These are phyloP conservation scores for Eimeria acervulina DNA, from an alignment of 169 alveolate genomes.

Conservation along the genomic window DNA sequence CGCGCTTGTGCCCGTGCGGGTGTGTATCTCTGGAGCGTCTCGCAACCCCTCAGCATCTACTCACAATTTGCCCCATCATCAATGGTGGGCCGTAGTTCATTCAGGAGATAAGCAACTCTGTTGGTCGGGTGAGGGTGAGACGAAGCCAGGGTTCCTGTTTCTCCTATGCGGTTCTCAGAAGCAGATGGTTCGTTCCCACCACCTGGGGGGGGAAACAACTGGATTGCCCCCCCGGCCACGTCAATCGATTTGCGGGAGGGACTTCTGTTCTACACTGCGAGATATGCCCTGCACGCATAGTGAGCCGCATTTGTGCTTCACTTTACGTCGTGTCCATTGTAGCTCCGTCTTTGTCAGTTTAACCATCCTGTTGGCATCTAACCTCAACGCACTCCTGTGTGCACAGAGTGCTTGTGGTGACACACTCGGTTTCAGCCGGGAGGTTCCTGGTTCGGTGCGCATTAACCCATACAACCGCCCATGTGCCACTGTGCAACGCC, in stretches of 20 bases:
- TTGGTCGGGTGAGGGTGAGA: background rate
- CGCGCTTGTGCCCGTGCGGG: background rate
- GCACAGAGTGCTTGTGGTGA: background rate
- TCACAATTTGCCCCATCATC: background rate
- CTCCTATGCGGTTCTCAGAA: constrained; percentile 17
- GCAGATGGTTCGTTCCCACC: background rate
- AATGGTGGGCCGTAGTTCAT: background rate
- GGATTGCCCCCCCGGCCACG: background rate
- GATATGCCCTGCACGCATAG: constrained; percentile 31
- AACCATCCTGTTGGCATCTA: background rate
- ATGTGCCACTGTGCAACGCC: background rate
- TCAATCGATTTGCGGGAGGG: background rate
- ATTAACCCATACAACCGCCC: background rate
- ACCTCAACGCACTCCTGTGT: background rate
- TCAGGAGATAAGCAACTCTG: background rate
- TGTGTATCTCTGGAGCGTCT: background rate
- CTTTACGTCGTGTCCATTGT: background rate
- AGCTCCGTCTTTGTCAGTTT: background rate
- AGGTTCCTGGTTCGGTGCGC: background rate
- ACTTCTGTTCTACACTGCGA: constrained; percentile 17
- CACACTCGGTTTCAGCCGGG: background rate
- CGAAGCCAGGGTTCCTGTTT: background rate
- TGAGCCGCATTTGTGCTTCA: background rate
- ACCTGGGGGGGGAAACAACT: background rate
- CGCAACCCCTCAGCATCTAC: background rate